A percentile compares a stretch with the other conserved stretches of the same genome.
These are phyloP conservation scores for Haplosporangium gracile DNA, from an alignment of 192 early-diverging fungal genomes.

Conservation along the genomic window DNA sequence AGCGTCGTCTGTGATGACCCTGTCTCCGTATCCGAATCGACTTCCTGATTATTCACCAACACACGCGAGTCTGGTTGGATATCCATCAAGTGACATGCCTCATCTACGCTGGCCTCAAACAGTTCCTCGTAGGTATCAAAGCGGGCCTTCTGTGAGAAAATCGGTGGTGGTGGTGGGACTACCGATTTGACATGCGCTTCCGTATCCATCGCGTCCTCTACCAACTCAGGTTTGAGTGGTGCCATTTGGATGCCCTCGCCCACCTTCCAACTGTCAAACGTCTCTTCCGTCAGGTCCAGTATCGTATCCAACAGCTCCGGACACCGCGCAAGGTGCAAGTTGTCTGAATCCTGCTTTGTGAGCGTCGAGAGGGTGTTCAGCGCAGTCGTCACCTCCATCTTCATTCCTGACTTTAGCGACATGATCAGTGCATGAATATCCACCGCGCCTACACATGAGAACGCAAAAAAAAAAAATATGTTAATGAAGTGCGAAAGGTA, in stretches of 20 bases:
- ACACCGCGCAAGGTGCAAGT: slow-evolving; percentile 67
- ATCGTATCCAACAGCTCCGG: slow-evolving; percentile 78
- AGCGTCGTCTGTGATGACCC: slow-evolving; percentile 1
- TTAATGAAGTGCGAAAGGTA: neutral
- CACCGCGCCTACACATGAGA: slow-evolving; percentile 61
- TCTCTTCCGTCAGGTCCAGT: slow-evolving; percentile 68
- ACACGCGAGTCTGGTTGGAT: neutral
- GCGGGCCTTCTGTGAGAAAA: slow-evolving; percentile 21
- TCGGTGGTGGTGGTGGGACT: slow-evolving; percentile 5
- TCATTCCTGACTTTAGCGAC: slow-evolving; percentile 83
- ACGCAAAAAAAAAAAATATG: neutral
- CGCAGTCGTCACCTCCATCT: slow-evolving; percentile 79
- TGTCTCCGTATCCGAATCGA: slow-evolving; percentile 8
- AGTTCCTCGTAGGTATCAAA: slow-evolving; percentile 63
- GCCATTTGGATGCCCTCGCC: neutral
- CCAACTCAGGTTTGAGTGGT: neutral
- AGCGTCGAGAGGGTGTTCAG: slow-evolving; percentile 78
- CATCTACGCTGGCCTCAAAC: slow-evolving; percentile 68
- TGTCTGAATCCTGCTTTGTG: slow-evolving; percentile 64
- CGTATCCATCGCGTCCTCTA: neutral
- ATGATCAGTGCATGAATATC: slow-evolving; percentile 84
- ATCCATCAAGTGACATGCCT: slow-evolving; percentile 55
- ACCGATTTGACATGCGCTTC: neutral
- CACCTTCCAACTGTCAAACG: slow-evolving; percentile 21
- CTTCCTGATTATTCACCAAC: slow-evolving; percentile 34